phyloP scores from a whole-genome alignment of 129 eudicot species.

The Apium graveolens region DNA sequence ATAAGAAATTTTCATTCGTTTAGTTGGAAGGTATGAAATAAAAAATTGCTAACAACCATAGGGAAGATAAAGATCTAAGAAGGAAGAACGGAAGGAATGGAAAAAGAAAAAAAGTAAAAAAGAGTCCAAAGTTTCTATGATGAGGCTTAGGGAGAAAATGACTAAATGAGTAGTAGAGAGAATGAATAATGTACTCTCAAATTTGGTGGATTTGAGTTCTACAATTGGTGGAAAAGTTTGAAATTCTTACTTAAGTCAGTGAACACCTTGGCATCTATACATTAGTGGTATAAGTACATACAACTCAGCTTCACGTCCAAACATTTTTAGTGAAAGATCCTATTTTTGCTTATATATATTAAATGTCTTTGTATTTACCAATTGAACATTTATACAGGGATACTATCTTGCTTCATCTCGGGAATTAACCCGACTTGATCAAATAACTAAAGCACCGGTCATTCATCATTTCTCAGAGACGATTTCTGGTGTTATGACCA shows the following conservation, averaged over 20 bases:
- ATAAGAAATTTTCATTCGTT: too few species aligned
- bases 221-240: too few species aligned
- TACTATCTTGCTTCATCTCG: conserved; percentile 66
- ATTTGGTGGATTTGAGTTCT: too few species aligned
- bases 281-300: background rate
- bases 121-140: background rate
- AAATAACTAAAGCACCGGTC: conserved; percentile 65
- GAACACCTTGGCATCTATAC: background rate
- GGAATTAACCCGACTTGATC: conserved; percentile 59
- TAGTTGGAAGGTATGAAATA: background rate
- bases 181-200: background rate
- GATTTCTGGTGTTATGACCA: conserved; percentile 54
- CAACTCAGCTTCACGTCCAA: background rate
- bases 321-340: background rate
- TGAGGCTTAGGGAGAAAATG: background rate
- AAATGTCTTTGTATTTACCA: too few species aligned
- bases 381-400: conserved; percentile 29
- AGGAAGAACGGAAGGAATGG: too few species aligned
- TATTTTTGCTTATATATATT: background rate
- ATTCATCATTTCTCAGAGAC: conserved; percentile 68
- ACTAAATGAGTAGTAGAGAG: background rate
- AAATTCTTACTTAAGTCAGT: background rate
- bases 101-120: too few species aligned
- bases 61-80: too few species aligned
- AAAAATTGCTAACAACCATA: background rate